A percentile compares a stretch with the other conserved stretches of the same genome.
phyloP scores from a whole-genome alignment of 169 alveolate species.

The Plasmodium berghei region DNA sequence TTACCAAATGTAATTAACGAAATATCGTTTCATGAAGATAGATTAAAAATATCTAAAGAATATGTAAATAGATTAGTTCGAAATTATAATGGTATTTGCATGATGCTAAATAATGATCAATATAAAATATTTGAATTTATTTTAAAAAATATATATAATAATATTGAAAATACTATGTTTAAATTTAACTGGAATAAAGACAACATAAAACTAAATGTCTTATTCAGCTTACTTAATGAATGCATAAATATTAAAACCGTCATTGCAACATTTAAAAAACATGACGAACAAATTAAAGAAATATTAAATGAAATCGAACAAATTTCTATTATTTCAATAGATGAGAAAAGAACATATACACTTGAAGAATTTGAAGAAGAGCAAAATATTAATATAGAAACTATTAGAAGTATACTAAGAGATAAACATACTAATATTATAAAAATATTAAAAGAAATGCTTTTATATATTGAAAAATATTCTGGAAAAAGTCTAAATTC shows the following conservation, averaged over 20 bases:
- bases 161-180: constrained; percentile 63
- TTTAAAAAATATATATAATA: constrained; percentile 41
- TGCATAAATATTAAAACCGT: constrained; percentile 35
- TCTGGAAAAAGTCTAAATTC: constrained; percentile 65
- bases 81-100: constrained; percentile 54
- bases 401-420: constrained; percentile 52
- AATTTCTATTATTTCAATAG: constrained; percentile 49
- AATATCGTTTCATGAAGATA: constrained; percentile 70
- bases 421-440: constrained; percentile 56
- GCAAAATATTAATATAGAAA: constrained; percentile 63
- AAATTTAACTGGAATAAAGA: constrained; percentile 76
- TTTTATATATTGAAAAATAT: constrained; percentile 60
- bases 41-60: constrained; percentile 67
- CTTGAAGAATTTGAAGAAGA: constrained; percentile 67
- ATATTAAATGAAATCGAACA: constrained; percentile 59
- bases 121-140: constrained; percentile 72
- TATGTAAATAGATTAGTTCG: constrained; percentile 73
- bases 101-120: constrained; percentile 60
- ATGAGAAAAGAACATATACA: constrained; percentile 72
- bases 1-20: constrained; percentile 71
- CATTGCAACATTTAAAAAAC: constrained; percentile 23
- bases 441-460: constrained; percentile 52
- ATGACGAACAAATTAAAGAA: constrained; percentile 61
- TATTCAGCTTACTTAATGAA: constrained; percentile 58
- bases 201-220: constrained; percentile 43